Evolutionary conservation across 2,329 filamentous ascomycete genomes (phyloP), one percentile per base, ranked within the genome.

Genomic region (Stagonosporopsis rhizophila): DNA sequence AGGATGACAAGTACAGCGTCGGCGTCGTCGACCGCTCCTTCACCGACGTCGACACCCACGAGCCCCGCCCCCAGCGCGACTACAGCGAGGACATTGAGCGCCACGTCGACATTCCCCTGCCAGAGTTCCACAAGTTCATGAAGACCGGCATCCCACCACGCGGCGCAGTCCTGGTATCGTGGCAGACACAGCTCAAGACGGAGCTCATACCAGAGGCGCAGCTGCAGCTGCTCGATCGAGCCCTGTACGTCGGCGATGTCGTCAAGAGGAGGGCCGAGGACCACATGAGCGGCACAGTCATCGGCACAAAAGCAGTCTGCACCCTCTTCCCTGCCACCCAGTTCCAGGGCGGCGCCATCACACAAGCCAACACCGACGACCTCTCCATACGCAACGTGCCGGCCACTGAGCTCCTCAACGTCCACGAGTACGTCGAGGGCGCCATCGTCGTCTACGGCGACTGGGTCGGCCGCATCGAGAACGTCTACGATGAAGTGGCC

Each of bases 401-500:
- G 4, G 71, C 78, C 4, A 71, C 76, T 46, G 82, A 84, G 56
- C 69, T 85, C 6, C 69, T 72, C 52, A 75, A 76, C 51, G 75
- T 78, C 12, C 75, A 81, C 56, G 73, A 81, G 44, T 81, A 79
- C 58, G 66, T 75, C 6, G 79, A 81, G 57, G 82, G 82, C 4
- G 81, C 84, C 48, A 75, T 83, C 28, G 75, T 87, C 20, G 75
- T 86, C 12, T 84, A 82, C 66, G 75, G 80, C 17, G 79, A 83
- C 60, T 87, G 84, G 82, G 67, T 87, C 4, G 85, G 85, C 1
- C 71, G 80, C 11, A 78, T 87, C 4, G 77, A 81, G 46, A 76
- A 80, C 2, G 75, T 82, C 40, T 75, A 78, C 27, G 78, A 82
- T 44, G 79, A 82, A 47, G 75, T 86, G 14, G 77, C 81, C 2